Conservation (phyloP, 768 basidiomycete genomes). For the Sporobolomyces pararoseus region DNA sequence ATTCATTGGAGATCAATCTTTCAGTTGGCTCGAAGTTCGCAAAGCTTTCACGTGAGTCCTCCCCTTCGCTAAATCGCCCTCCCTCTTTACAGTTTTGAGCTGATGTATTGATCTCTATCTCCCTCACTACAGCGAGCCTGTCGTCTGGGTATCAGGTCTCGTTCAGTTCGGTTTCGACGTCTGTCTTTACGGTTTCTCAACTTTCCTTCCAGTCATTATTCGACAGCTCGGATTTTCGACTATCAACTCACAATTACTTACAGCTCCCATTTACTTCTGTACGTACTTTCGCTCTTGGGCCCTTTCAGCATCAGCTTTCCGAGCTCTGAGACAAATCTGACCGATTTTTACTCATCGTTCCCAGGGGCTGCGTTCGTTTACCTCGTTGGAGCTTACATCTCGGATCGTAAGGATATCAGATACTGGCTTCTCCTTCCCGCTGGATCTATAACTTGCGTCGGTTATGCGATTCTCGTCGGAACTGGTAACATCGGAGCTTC, state of each 20-base stretch:
- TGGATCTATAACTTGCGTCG: slow-evolving; percentile 22
- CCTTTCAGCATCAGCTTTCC: background rate
- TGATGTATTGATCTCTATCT: too few species aligned
- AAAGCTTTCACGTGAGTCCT: slow-evolving; percentile 12
- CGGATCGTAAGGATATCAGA: slow-evolving; percentile 23
- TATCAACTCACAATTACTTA: slow-evolving; percentile 26
- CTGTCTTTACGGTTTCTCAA: slow-evolving; percentile 28
- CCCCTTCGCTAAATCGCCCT: too few species aligned
- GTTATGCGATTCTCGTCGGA: slow-evolving; percentile 25
- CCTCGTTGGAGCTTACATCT: slow-evolving; percentile 16
- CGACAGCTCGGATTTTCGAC: slow-evolving; percentile 11
- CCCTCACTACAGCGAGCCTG: slow-evolving; percentile 6
- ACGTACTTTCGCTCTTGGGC: background rate
- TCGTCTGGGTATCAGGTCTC: slow-evolving; percentile 13
- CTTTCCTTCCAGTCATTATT: slow-evolving; percentile 34
- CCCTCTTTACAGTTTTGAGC: background rate
- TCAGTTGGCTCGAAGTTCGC: slow-evolving; percentile 26
- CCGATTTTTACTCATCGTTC: too few species aligned
- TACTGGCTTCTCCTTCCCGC: slow-evolving; percentile 29
- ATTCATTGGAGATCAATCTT: slow-evolving; percentile 22
- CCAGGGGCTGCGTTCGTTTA: slow-evolving; percentile 26
- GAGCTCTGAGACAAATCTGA: background rate
- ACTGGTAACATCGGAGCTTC: slow-evolving; percentile 6
- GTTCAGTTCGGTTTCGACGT: slow-evolving; percentile 27
- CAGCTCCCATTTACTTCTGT: slow-evolving; percentile 29